phyloP scores from a whole-genome alignment of 2,329 filamentous ascomycete genomes.

The Colletotrichum limetticola region DNA sequence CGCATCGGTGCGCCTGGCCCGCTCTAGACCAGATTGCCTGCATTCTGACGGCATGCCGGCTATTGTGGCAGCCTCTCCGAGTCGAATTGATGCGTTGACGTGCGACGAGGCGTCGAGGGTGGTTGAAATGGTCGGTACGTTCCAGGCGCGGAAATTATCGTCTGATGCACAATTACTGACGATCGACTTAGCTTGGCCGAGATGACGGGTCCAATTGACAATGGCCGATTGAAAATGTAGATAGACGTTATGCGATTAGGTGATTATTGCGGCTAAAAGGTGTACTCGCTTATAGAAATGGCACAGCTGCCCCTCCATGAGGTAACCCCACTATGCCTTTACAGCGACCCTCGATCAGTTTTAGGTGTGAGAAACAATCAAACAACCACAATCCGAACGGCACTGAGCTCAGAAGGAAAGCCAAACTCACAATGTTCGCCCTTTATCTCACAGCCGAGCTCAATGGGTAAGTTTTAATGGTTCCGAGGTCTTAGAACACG shows the following conservation, averaged over 20 bases:
- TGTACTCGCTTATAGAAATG: constrained; percentile 18
- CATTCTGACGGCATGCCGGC: constrained; percentile 63
- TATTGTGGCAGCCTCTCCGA: constrained; percentile 28
- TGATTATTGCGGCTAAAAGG: not conserved
- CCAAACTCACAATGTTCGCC: constrained; percentile 66
- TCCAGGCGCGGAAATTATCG: constrained; percentile 12
- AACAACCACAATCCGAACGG: not conserved
- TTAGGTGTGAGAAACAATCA: not conserved
- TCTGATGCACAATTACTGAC: constrained; percentile 17
- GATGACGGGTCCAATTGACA: constrained; percentile 11
- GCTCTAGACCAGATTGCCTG: constrained; percentile 75
- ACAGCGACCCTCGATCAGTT: not conserved
- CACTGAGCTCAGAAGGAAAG: not conserved
- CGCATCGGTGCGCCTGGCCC: constrained; percentile 71
- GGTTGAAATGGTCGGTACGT: constrained; percentile 4
- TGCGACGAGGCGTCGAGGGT: not conserved
- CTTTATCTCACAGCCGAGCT: constrained; percentile 76
- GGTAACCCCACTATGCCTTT: constrained; percentile 25
- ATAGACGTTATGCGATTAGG: not conserved
- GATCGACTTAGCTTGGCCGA: not conserved
- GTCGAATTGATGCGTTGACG: constrained; percentile 20
- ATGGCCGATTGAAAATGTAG: not conserved
- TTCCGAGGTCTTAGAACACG: not conserved
- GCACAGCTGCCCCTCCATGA: constrained; percentile 31
- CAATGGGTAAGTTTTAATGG: constrained; percentile 64